A percentile compares a stretch with the other conserved stretches of the same genome.
Evolutionary conservation across 83 land plant genomes (phyloP).

Genomic region (Picea engelmannii): DNA sequence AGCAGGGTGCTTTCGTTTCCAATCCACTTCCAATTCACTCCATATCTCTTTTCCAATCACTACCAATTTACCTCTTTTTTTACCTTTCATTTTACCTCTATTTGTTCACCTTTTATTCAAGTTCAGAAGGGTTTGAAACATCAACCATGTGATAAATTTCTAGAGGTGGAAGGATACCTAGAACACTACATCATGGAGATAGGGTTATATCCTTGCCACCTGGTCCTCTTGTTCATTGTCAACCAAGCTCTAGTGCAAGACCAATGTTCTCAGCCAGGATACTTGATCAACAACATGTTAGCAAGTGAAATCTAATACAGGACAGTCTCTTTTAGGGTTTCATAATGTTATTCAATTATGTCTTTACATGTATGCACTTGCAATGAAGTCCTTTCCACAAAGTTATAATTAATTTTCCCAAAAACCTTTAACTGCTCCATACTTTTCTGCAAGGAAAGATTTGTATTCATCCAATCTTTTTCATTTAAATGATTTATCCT

Average conservation of each 20-base stretch:
- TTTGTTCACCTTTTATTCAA: no score
- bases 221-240: conserved; percentile 11
- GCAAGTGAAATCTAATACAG: conserved; percentile 29
- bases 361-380: background rate
- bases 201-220: conserved; percentile 26
- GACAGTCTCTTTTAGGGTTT: background rate
- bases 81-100: no score
- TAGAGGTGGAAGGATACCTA: conserved; percentile 14
- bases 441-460: background rate
- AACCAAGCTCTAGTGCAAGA: conserved; percentile 27
- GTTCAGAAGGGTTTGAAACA: no score
- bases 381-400: background rate
- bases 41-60: no score
- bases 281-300: conserved; percentile 32
- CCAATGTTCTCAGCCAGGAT: conserved; percentile 24
- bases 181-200: conserved; percentile 20
- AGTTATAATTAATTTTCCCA: background rate
- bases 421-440: background rate
- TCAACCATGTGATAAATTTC: background rate
- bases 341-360: background rate
- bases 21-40: no score
- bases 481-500: background rate
- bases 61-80: no score
- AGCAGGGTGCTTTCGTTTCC: no score
- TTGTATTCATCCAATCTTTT: background rate